Evolutionary conservation across 345 rosid genomes (phyloP), one percentile per base, ranked within the genome.

Genomic region (Lepidium sativum): DNA sequence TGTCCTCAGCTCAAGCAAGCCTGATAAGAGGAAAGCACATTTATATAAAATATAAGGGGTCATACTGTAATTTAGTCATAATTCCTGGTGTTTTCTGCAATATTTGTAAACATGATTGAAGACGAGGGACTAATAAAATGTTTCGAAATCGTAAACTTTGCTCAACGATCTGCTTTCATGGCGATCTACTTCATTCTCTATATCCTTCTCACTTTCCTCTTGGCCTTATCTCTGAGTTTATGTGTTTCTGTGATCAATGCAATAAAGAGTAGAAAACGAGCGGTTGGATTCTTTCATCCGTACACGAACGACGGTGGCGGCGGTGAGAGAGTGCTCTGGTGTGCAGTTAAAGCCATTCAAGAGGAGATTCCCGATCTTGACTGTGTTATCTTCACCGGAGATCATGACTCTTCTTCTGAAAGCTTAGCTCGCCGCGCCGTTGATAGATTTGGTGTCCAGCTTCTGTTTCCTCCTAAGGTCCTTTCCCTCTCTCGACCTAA

Each of bases 261-360:
- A 55, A 74, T 92, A 34, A 75, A 68, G 12, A 55, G 39, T 67
- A 65, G 78, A 23, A 75, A 71, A 58, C 68, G 42, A n/a, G 85
- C 96, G 1, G 96, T 86, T 33, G 97, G 79, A 1, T 92, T 89
- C 84, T 89, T 92, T 79, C 98, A 92, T 50, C 98, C 97, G 1
- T 87, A 79, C 84, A 87, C 97, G 17, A 87, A 92, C 78, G 98
- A 90, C 70, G 98, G 97, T 13, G 98, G 98, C 31, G 97, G 98
- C 54, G 96, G 98, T 9, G 98, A 92, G 77, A 75, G 98, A 67
- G 98, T 90, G 31, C 86, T 92, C 34, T 92, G 98, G 98, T 92
- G 96, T 70, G 87, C 98, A 14, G 92, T 90, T 48, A 89, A 79
- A 82, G 95, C 96, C 12, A 80, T 92, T 60, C 96, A 92, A 65